Conservation (phyloP, 352 stramenopile genomes). For the Phytophthora litchii region DNA sequence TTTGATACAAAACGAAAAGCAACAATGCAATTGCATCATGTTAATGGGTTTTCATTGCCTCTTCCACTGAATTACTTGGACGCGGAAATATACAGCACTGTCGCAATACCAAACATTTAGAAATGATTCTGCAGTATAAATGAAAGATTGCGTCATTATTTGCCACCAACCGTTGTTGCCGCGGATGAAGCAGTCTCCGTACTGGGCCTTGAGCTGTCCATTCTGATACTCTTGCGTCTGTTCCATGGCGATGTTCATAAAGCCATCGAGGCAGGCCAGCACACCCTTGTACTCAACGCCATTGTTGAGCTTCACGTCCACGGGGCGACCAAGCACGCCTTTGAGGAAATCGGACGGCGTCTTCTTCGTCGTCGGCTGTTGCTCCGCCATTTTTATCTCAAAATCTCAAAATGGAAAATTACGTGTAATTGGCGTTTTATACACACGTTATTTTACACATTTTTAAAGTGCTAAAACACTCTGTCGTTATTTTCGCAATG, state of each 20-base stretch:
- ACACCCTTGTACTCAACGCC: constrained; percentile 99
- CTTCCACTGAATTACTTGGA: constrained; percentile 57
- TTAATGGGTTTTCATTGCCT: neutral
- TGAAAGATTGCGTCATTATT: constrained; percentile 6
- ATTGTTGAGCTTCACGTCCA: constrained; percentile 99
- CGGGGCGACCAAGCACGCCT: constrained; percentile 93
- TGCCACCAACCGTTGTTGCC: constrained; percentile 97
- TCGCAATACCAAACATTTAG: neutral
- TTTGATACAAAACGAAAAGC: too few relatives aligned
- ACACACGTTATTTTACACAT: constrained; percentile 1
- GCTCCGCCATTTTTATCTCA: constrained; percentile 39
- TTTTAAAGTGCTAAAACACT: too few relatives aligned
- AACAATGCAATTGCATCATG: too few relatives aligned
- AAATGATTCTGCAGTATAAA: neutral
- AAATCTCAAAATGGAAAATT: constrained; percentile 6
- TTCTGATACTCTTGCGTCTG: constrained; percentile 99
- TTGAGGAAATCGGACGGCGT: constrained; percentile 93
- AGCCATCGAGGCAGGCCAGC: constrained; percentile 99
- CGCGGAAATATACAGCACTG: constrained; percentile 88
- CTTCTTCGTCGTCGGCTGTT: constrained; percentile 69
- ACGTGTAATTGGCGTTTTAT: constrained; percentile 13
- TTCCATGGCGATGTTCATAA: constrained; percentile 99
- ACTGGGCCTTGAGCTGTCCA: constrained; percentile 98
- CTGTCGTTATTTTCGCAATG: constrained; percentile 30
- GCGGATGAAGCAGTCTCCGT: constrained; percentile 99